Base-by-base conservation (phyloP, 345 rosid species). In the Noccaea bulbosa region DNA sequence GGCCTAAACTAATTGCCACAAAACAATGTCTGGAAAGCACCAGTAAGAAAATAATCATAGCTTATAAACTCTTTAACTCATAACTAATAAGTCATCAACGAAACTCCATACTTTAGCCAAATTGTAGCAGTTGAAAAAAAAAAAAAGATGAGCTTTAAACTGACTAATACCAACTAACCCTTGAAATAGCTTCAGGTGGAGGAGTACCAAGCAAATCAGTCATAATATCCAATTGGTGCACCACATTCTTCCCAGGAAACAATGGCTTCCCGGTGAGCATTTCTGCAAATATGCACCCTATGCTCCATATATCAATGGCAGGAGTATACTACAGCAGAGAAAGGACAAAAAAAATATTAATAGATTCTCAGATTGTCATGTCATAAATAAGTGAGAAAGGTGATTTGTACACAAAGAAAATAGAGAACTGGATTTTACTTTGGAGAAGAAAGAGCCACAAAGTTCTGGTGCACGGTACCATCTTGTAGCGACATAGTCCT, bases 401-500 rank as follows among this genome's bases (percentile, higher is more conserved):
- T 7, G 33, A 55, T 10, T 11, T 24, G 10, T 46, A 20, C 41
- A 69, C 49, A 47, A 39, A 55, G 2, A 17, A 50, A 11, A 17
- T 1, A 12, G n/a, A 24, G 38, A 67, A 62, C 22, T 8, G 70
- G 62, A 79, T 84, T 54, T 11, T 87, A 94, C 98, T 80, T 85
- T 91, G 70, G 99, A 94, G 84, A 94, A 94, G 81, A 94, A 94
- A 17, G 99, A 94, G 60, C 99, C 99, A 67, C 98, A 94, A 41
- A 94, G 92, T 70, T 94, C 98, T 62, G 99, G 99, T 72, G 99
- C 99, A 68, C 99, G 92, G 76, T 94, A 94, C 99, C 98, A 94
- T 73, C 99, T 83, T 65, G 98, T 91, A 30, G 99, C 99, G 1
- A 94, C 98, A 87, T 94, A 94, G 80, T 94, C 99, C 99, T 94